Base-by-base conservation (phyloP, 768 basidiomycete species). In the Lactifluus rugatus region DNA sequence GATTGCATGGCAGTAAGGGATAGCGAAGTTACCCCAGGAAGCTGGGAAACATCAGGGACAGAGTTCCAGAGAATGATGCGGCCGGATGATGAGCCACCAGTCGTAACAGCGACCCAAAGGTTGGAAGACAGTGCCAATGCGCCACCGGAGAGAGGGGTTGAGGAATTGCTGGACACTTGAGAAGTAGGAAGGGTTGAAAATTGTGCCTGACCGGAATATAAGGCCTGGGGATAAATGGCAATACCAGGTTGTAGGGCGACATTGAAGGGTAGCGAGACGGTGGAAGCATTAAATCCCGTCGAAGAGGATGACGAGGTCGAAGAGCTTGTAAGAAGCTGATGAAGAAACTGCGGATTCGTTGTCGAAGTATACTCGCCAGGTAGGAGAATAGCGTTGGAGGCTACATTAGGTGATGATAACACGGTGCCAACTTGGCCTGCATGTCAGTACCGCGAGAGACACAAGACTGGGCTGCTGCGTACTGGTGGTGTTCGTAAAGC, bases 61-160 rank as follows among this genome's bases (percentile, higher is more conserved):
- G 85, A 81, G 60, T 89, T 82, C 88, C 89, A 93, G 32, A 93
- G 66, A 21, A 92, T 76, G 16, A 89, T 68, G 25, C 84, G 84
- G 57, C 76, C 79, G 28, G 65, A 57, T 26, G 39, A 45, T 41
- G 64, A 64, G n/a, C 75, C 74, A n/a, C 79, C 76, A 1, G 81
- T 70, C 6, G 75, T 76, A 11, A 93, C 72, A 2, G 83, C 81
- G 10, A 78, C 80, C 85, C 85, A 92, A 0, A 85, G 73, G 56
- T 83, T 82, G 19, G 78, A 75, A 1, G 88, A 78, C n/a, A 92
- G 71, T 3, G 81, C 76, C n/a, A 93, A 63, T 1, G 90, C 87
- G 19, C 74, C 76, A 6, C 79, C 79, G 3, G 72, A 68, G 13
- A 89, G 48, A 25, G 68, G 69, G 7, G 63, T 61, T 1, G 72